Evolutionary conservation across 2,329 filamentous ascomycete species (phyloP).

Genomic region (Pyricularia grisea): DNA sequence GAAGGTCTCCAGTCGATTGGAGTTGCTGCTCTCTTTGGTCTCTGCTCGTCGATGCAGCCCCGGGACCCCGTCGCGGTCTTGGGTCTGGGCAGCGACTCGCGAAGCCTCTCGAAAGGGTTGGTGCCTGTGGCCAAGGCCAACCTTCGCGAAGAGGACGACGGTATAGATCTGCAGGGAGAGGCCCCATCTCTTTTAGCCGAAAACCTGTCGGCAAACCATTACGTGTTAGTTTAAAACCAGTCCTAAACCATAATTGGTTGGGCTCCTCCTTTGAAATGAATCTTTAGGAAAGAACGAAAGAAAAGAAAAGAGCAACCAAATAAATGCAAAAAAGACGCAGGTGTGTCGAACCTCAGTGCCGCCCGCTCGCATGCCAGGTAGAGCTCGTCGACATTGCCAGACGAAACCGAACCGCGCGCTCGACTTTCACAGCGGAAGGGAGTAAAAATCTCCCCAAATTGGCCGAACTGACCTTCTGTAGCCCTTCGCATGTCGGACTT

Average conservation of each 20-base stretch:
- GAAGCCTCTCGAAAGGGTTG: not conserved
- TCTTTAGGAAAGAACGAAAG: too few relatives aligned
- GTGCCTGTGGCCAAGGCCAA: not conserved
- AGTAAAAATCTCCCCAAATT: not conserved
- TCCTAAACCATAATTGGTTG: too few relatives aligned
- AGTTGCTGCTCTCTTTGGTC: not conserved
- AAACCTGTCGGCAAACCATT: not conserved
- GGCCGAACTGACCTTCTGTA: not conserved
- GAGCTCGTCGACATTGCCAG: not conserved
- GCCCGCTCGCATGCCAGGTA: too few relatives aligned
- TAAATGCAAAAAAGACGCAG: too few relatives aligned
- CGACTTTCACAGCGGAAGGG: not conserved
- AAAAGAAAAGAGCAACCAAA: too few relatives aligned
- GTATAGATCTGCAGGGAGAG: not conserved
- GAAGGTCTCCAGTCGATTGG: not conserved
- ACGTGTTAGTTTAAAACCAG: too few relatives aligned
- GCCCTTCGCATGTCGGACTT: not conserved
- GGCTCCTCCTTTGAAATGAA: too few relatives aligned
- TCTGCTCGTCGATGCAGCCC: not conserved
- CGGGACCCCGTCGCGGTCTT: not conserved
- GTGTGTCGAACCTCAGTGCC: too few relatives aligned
- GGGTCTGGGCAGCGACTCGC: not conserved
- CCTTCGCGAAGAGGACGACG: not conserved
- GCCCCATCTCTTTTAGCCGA: not conserved
- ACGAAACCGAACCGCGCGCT: not conserved